Base-by-base conservation (phyloP, 495 filamentous ascomycete species). In the Penicillium steckii region DNA sequence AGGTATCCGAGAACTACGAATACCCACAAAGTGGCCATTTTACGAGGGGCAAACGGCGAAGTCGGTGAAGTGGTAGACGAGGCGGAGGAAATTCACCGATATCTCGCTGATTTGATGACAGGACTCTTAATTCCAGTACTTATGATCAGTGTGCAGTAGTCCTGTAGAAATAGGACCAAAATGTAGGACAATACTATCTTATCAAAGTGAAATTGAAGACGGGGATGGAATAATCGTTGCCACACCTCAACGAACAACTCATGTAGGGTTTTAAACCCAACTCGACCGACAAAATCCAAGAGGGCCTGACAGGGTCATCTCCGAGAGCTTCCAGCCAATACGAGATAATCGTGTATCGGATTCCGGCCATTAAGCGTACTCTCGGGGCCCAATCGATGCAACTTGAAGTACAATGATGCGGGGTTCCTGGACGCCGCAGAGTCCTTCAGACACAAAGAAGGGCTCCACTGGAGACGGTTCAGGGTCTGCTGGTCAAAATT, bases 1-100 rank as follows among this genome's bases (percentile, higher is more conserved):
- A 74, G 50, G 48, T 74, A 74, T 21, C 71, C 68, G 38, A 72
- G 58, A 40, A 65, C 69, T 12, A 74, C 65, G 48, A 74, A 66
- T 40, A 74, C 52, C 68, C 68, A 72, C 19, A 74, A 44, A 8
- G 61, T 53, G 9, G 53, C 69, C 71, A 74, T 74, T 41, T 41
- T 33, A 10, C 18, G 38, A 41, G 19, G 17, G 0, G n/a, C 26
- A 41, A 41, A 41, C n/a, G n/a, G n/a, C n/a, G n/a, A 52, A 48
- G 38, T 62, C 51, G 53, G 48, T 52, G 50, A 33, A 8, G 24
- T 41, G 1, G 18, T 23, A 19, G 12, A 10, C 18, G 38, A 22
- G 18, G 19, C 35, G 8, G 35, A 38, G n/a, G 12, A 10, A 19
- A 15, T 4, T 38, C 1, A 38, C 35, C 35, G 35, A 19, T 32